Conservation (phyloP, 2,329 filamentous ascomycete genomes). For the Xylariaceae sp. region DNA sequence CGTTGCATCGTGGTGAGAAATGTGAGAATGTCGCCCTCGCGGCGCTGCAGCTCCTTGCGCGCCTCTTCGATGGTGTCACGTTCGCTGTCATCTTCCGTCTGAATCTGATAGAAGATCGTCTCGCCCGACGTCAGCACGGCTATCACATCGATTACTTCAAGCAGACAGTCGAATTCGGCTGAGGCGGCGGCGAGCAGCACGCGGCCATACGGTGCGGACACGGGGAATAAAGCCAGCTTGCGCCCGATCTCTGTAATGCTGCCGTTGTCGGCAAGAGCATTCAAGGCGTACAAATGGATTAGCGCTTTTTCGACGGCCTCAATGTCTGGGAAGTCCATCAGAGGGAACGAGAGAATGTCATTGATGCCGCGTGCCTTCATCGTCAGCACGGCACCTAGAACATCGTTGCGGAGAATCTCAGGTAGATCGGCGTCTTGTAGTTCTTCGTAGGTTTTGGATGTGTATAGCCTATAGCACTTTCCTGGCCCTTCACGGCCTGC, state of each 20-base stretch:
- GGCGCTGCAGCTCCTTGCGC: constrained; percentile 64
- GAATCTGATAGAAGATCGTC: constrained; percentile 66
- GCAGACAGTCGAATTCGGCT: constrained; percentile 73
- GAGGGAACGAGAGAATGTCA: constrained; percentile 81
- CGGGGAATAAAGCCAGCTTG: constrained; percentile 81
- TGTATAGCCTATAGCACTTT: constrained; percentile 90
- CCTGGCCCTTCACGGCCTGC: constrained; percentile 91
- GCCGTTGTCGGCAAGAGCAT: constrained; percentile 75
- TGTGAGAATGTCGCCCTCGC: constrained; percentile 70
- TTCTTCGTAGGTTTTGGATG: constrained; percentile 73
- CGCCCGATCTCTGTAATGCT: constrained; percentile 75
- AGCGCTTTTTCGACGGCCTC: constrained; percentile 84
- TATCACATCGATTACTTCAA: constrained; percentile 86
- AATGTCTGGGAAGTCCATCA: constrained; percentile 80
- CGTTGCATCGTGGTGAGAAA: constrained; percentile 69
- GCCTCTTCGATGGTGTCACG: constrained; percentile 50
- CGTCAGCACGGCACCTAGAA: constrained; percentile 83
- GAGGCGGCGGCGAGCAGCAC: constrained; percentile 82
- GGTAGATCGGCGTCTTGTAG: constrained; percentile 79
- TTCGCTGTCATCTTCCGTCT: constrained; percentile 37
- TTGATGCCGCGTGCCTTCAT: constrained; percentile 92
- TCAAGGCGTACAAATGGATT: constrained; percentile 78
- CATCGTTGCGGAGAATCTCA: constrained; percentile 89
- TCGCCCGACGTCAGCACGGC: constrained; percentile 68
- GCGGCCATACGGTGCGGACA: constrained; percentile 80